Conservation (phyloP, 1,284 basidiomycete species). For the Violaceomyces palustris region DNA sequence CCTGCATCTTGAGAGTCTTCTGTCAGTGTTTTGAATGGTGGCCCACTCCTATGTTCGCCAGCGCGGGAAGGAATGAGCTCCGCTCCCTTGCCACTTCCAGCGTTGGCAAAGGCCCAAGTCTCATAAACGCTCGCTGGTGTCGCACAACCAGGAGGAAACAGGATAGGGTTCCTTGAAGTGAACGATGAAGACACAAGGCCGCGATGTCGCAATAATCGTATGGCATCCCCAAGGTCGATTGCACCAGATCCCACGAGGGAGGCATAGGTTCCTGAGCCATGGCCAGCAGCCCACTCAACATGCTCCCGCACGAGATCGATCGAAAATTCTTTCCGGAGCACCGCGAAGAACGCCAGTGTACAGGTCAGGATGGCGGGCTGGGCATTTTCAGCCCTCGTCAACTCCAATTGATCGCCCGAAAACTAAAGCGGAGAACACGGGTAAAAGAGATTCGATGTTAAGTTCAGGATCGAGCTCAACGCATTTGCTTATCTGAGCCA, state of each 20-base stretch:
- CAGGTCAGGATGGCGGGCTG: conserved; percentile 46
- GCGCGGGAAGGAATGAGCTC: too few species aligned
- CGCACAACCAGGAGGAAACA: conserved; percentile 45
- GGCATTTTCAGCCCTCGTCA: conserved; percentile 48
- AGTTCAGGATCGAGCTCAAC: background rate
- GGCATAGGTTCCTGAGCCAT: conserved; percentile 48
- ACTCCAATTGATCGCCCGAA: conserved; percentile 46
- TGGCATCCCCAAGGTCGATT: conserved; percentile 37
- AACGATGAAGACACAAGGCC: conserved; percentile 39
- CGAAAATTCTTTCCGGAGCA: conserved; percentile 43
- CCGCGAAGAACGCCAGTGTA: conserved; percentile 45
- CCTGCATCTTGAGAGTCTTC: too few species aligned
- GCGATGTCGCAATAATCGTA: conserved; percentile 42
- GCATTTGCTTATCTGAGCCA: background rate
- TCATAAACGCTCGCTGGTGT: conserved; percentile 47
- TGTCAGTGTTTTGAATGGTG: too few species aligned
- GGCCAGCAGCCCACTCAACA: conserved; percentile 39
- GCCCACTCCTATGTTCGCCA: too few species aligned
- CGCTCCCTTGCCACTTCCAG: conserved; percentile 42
- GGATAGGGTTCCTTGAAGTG: conserved; percentile 30
- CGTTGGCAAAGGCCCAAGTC: conserved; percentile 51
- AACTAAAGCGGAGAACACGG: conserved; percentile 18
- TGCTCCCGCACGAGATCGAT: conserved; percentile 45
- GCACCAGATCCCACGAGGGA: conserved; percentile 39
- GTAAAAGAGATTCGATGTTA: background rate